A percentile compares a stretch with the other conserved stretches of the same genome.
Evolutionary conservation across 78 protist genomes (phyloP).

Genomic region (Monocercomonoides exilis): DNA sequence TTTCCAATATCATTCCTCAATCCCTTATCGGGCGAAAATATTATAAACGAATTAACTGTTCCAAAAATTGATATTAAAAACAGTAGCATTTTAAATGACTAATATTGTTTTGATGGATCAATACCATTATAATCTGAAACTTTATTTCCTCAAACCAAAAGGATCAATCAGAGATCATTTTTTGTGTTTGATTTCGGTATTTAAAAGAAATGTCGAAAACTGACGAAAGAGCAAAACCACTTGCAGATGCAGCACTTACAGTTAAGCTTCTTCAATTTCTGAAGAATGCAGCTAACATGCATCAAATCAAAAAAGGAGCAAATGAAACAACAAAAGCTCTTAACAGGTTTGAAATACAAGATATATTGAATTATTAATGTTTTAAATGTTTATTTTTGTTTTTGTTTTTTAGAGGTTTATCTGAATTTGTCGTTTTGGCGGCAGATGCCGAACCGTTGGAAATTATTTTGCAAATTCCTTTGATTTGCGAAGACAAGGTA

Average conservation of each 20-base stretch:
- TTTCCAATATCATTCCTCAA: too few species aligned
- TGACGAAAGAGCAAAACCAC: slow-evolving; percentile 28
- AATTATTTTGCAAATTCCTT: slow-evolving; percentile 46
- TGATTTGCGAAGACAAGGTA: slow-evolving; percentile 50
- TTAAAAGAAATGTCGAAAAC: not conserved
- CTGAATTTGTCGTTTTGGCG: slow-evolving; percentile 45
- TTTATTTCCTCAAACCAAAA: too few species aligned
- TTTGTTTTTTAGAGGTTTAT: not conserved
- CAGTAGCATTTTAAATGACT: too few species aligned
- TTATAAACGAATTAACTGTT: too few species aligned
- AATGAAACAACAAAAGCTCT: slow-evolving; percentile 54
- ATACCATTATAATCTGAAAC: too few species aligned
- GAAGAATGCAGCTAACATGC: slow-evolving; percentile 18
- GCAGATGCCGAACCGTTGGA: slow-evolving; percentile 52
- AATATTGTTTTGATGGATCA: too few species aligned
- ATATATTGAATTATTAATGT: not conserved
- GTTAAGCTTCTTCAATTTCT: slow-evolving; percentile 26
- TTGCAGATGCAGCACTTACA: slow-evolving; percentile 35
- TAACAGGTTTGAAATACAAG: slow-evolving; percentile 19
- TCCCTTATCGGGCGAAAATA: too few species aligned
- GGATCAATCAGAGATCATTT: too few species aligned
- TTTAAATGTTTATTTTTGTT: not conserved
- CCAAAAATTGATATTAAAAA: too few species aligned
- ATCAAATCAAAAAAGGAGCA: slow-evolving; percentile 34
- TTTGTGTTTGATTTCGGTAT: too few species aligned